Conservation (phyloP, 2,329 filamentous ascomycete species). For the Nigrospora sphaerica region DNA sequence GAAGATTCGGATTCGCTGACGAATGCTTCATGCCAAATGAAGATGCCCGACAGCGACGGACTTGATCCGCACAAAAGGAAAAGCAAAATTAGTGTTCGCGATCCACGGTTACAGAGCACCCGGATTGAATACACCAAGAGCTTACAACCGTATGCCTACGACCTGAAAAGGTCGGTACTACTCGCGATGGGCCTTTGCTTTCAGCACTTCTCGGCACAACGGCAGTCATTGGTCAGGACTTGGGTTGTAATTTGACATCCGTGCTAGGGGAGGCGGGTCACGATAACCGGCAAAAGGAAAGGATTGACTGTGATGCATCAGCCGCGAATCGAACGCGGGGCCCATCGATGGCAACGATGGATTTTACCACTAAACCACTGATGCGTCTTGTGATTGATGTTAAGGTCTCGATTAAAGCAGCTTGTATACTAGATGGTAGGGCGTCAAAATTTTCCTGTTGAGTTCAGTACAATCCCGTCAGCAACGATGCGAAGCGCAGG, state of each 20-base stretch:
- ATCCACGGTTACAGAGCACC: constrained; percentile 21
- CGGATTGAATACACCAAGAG: constrained; percentile 7
- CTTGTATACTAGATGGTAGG: no score
- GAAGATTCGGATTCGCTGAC: no score
- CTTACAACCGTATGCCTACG: constrained; percentile 21
- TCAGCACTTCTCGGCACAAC: constrained; percentile 99
- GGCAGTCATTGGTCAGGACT: constrained; percentile 68
- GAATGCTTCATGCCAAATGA: no score
- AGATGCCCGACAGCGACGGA: no score
- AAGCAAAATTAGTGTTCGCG: constrained; percentile 18
- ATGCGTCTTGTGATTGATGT: constrained; percentile 9
- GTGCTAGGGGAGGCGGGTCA: constrained; percentile 52
- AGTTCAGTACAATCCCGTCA: no score
- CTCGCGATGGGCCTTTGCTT: constrained; percentile 42
- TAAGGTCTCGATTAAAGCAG: no score
- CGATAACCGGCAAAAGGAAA: no score
- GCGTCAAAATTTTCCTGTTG: no score
- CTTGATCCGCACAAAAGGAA: no score
- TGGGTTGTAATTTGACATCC: constrained; percentile 99
- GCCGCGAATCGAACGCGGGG: constrained; percentile 39
- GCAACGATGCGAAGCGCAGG: no score
- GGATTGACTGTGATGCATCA: constrained; percentile 18
- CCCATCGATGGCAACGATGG: constrained; percentile 47
- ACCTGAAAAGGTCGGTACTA: constrained; percentile 23
- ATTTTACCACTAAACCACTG: constrained; percentile 48